Base-by-base conservation (phyloP, 768 basidiomycete species). In the Psilocybe cyanescens region DNA sequence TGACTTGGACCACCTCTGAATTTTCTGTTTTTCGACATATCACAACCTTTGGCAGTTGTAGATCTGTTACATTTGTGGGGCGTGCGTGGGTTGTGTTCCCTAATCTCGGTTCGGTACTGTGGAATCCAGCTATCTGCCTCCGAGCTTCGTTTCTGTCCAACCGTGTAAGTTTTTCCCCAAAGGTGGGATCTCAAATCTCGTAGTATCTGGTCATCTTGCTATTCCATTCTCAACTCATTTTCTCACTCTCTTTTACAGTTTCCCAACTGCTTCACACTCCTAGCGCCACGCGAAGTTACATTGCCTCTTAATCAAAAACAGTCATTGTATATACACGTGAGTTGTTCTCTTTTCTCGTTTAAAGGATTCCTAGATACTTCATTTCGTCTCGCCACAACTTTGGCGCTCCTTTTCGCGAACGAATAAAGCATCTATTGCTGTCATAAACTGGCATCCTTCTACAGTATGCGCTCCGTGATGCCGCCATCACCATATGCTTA, bases 401-500 rank as follows among this genome's bases (percentile, higher is more conserved):
- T 33, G 45, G 52, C 37, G 45, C 59, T 47, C 55, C 45, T 56
- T 55, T 39, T 45, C 55, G 30, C 55, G 24, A 46, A 46, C 39
- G 44, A 28, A 45, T 35, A 35, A 24, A 35, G 33, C 33, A 35
- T 35, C 33, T 35, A 8, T 3, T 11, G 44, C 44, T 56, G 55
- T 56, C 55, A 56, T 46, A 56, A 17, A 3, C 55, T 56, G 55
- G 41, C 44, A 45, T 56, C 24, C 44, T 56, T 56, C 55, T 41
- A 28, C 52, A 57, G 48, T 50, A 66, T 68, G 67, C 69, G 65
- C 63, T 52, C 63, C 55, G 65, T 62, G 24, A 72, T 77, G 72
- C 70, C 74, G 53, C 68, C 70, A 58, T 73, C 76, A 49, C 67
- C 71, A 37, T 74, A 70, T 75, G 70, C 74, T 72, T 75, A 75